Conservation (phyloP, 192 early-diverging fungal genomes). For the Phlyctochytrium planicorne region DNA sequence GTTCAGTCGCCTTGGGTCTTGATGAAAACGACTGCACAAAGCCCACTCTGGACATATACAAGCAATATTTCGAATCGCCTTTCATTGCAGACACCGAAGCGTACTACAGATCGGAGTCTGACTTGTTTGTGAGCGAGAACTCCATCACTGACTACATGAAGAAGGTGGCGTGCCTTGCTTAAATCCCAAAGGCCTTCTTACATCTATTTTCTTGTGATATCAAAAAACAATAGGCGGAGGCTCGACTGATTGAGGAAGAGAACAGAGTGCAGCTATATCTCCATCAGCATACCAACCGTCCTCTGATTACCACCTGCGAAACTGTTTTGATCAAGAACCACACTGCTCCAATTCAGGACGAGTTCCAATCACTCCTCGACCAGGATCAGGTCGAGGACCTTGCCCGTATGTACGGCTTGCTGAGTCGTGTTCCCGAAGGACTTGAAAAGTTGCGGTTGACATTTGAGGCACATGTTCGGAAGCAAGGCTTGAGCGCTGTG, state of each 20-base stretch:
- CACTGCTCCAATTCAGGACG: slow-evolving; percentile 77
- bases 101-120: slow-evolving; percentile 74
- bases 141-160: slow-evolving; percentile 71
- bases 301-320: slow-evolving; percentile 81
- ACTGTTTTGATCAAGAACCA: slow-evolving; percentile 84
- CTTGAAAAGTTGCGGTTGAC: slow-evolving; percentile 67
- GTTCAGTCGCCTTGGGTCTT: slow-evolving; percentile 74
- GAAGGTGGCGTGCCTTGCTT: slow-evolving; percentile 62
- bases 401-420: slow-evolving; percentile 75
- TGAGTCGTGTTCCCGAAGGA: slow-evolving; percentile 65
- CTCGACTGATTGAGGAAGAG: slow-evolving; percentile 64
- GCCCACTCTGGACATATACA: slow-evolving; percentile 77
- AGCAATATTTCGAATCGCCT: slow-evolving; percentile 74
- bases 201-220: slow-evolving; percentile 54
- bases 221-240: slow-evolving; percentile 63
- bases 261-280: slow-evolving; percentile 79
- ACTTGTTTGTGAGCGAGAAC: slow-evolving; percentile 47
- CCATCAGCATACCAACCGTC: slow-evolving; percentile 75
- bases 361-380: slow-evolving; percentile 88
- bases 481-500: slow-evolving; percentile 46
- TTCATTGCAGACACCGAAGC: slow-evolving; percentile 63
- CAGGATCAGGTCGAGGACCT: slow-evolving; percentile 87
- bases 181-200: too few relatives aligned
- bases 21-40: slow-evolving; percentile 68
- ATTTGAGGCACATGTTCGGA: slow-evolving; percentile 63